These are phyloP conservation scores for Cenchrus americanus DNA, from an alignment of 176 grass and related monocot species.

Conservation along the genomic window DNA sequence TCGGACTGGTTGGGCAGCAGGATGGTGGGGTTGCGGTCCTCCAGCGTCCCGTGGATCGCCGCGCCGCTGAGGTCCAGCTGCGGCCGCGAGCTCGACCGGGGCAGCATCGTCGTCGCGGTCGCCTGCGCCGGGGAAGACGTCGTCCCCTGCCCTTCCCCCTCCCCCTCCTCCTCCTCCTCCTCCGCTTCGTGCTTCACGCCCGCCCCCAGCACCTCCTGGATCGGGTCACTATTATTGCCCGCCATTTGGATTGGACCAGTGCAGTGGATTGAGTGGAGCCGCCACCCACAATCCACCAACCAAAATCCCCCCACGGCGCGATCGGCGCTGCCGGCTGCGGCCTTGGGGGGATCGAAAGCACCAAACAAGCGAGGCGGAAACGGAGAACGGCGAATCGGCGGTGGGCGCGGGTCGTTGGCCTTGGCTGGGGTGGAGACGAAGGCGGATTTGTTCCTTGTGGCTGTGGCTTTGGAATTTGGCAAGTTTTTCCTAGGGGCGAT, in stretches of 20 bases:
- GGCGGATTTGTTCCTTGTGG: neutral
- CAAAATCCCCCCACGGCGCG: constrained; percentile 3
- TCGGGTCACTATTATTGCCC: constrained; percentile 54
- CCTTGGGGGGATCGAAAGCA: constrained; percentile 49
- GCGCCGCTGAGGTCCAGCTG: constrained; percentile 94
- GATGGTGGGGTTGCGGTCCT: constrained; percentile 86
- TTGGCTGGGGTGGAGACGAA: neutral
- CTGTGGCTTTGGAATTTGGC: neutral
- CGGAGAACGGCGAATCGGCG: constrained; percentile 23
- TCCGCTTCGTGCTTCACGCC: constrained; percentile 48
- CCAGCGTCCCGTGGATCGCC: constrained; percentile 86
- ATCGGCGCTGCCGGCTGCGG: constrained; percentile 17
- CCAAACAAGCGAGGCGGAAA: constrained; percentile 24
- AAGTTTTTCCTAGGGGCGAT: neutral
- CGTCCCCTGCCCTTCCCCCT: neutral
- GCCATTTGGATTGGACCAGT: constrained; percentile 51
- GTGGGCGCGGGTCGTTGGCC: neutral
- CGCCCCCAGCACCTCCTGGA: constrained; percentile 31
- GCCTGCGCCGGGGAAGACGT: neutral
- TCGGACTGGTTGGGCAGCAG: constrained; percentile 97
- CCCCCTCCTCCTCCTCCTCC: neutral
- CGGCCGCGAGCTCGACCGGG: constrained; percentile 77
- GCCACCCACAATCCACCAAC: constrained; percentile 58
- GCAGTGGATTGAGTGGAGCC: constrained; percentile 44
- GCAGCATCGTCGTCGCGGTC: constrained; percentile 48